Base-by-base conservation (phyloP, 2,329 filamentous ascomycete species). In the Drechslera avenae region DNA sequence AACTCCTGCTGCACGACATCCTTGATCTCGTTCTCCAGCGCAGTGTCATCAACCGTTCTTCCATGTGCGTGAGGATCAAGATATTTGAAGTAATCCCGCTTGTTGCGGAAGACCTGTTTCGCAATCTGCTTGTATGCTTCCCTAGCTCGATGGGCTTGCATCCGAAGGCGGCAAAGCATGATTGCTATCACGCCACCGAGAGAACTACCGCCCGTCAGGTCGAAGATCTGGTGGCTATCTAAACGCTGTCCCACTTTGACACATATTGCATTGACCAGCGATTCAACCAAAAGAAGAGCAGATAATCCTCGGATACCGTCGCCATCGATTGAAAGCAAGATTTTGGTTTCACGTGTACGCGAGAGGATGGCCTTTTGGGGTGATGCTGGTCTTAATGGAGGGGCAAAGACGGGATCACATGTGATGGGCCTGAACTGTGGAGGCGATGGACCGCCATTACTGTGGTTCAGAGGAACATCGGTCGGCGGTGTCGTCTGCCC, bases 301-400 rank as follows among this genome's bases (percentile, higher is more conserved):
- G 68, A 69, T 5, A 71, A 55, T 18, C 68, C 68, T 13, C 68
- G 62, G 21, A 71, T 57, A 5, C 68, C 68, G 40, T 70, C 66
- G 1, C 68, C 68, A 35, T 71, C 68, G 7, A 71, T 60, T 9
- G 64, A 69, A 13, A 71, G 66, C 5, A 71, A 46, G 14, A 71
- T 61, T 23, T 71, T 71, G 3, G 62, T 67, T 41, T 70, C 63
- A 42, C 67, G 56, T 19, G 50, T 61, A 17, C 50, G 49, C 14
- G 60, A 59, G 2, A 57, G 49, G 23, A 62, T 37, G 13, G 40
- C 35, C 19, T 50, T 39, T 10, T 36, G 21, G 6, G 53, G 39
- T 9, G 44, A 21, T 35, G 44, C 43, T 43, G 51, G 31, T 8
- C 54, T 53, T 28, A 46, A 14, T 23, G 47, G 17, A 5, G 42